Percentiles rank a stretch among this genome's conserved stretches.
Evolutionary conservation across 306 rosid genomes (phyloP).

Genomic region (Quillaja saponaria): DNA sequence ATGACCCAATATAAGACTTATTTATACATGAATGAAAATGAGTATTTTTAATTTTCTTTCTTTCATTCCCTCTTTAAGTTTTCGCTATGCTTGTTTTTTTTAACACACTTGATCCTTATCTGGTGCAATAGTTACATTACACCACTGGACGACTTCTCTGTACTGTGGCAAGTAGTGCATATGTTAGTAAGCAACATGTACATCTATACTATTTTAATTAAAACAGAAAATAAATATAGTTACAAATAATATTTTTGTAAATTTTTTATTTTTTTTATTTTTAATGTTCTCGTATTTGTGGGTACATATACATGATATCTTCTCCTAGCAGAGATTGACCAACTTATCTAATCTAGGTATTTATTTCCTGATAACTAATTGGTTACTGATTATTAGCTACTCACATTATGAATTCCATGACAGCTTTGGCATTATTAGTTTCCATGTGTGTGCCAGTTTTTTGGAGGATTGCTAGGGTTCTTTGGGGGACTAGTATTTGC

Average conservation of each 20-base stretch:
- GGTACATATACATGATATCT: too few relatives aligned
- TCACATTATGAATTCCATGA: neutral
- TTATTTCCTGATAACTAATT: too few relatives aligned
- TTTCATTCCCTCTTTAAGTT: slow-evolving; percentile 31
- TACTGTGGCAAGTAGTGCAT: slow-evolving; percentile 32
- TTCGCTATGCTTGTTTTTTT: slow-evolving; percentile 71
- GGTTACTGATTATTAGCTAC: too few relatives aligned
- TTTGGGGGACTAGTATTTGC: slow-evolving; percentile 78
- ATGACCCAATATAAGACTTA: neutral
- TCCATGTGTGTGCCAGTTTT: slow-evolving; percentile 67
- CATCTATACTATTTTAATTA: neutral
- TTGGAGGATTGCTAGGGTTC: slow-evolving; percentile 71
- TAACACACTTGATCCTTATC: slow-evolving; percentile 47
- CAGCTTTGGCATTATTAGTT: slow-evolving; percentile 47
- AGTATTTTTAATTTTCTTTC: neutral
- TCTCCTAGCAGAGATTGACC: too few relatives aligned
- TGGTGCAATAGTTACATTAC: slow-evolving; percentile 34
- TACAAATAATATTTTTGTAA: neutral
- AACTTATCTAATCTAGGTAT: too few relatives aligned
- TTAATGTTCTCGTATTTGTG: too few relatives aligned
- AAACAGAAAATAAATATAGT: neutral
- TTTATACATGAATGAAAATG: neutral
- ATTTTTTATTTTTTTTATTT: neutral
- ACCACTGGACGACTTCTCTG: slow-evolving; percentile 47
- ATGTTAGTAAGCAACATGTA: slow-evolving; percentile 47